Conservation (phyloP, 768 basidiomycete genomes). For the Cystofilobasidium capitatum region DNA sequence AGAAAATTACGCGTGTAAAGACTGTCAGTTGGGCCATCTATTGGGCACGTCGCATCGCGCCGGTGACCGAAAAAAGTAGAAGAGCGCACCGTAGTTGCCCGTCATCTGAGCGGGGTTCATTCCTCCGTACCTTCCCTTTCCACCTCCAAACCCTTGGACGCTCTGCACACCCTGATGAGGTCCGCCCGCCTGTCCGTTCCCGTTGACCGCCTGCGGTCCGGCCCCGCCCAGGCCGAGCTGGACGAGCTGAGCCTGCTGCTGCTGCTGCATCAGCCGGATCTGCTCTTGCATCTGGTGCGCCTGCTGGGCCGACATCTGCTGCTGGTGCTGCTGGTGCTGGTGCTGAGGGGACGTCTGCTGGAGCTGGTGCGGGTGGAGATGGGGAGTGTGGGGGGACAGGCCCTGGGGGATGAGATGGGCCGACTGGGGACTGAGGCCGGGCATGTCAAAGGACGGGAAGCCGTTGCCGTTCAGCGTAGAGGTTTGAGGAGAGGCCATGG, state of each 20-base stretch:
- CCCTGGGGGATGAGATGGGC: background rate
- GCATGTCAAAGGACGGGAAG: slow-evolving; percentile 3
- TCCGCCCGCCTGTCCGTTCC: background rate
- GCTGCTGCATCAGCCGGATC: slow-evolving; percentile 16
- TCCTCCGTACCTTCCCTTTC: slow-evolving; percentile 28
- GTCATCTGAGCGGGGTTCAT: slow-evolving; percentile 46
- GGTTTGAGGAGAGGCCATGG: background rate
- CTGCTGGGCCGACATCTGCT: slow-evolving; percentile 19
- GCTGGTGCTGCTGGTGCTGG: slow-evolving; percentile 36
- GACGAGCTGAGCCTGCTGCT: slow-evolving; percentile 16
- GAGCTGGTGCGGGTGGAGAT: slow-evolving; percentile 37
- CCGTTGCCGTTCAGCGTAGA: slow-evolving; percentile 18
- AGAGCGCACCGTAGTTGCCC: slow-evolving; percentile 49
- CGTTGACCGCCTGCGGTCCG: slow-evolving; percentile 2
- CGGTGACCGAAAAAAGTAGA: background rate
- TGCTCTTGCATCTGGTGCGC: slow-evolving; percentile 16
- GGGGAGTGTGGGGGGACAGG: slow-evolving; percentile 27
- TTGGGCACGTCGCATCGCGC: background rate
- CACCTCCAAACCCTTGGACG: slow-evolving; percentile 31
- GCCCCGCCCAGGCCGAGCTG: slow-evolving; percentile 43
- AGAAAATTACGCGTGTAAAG: background rate
- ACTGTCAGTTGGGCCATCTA: too few relatives aligned
- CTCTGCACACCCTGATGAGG: slow-evolving; percentile 28
- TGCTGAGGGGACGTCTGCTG: slow-evolving; percentile 34
- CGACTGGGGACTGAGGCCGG: background rate